A percentile compares a stretch with the other conserved stretches of the same genome.
phyloP scores from a whole-genome alignment of 2,329 filamentous ascomycete species.

The Esteya vermicola region DNA sequence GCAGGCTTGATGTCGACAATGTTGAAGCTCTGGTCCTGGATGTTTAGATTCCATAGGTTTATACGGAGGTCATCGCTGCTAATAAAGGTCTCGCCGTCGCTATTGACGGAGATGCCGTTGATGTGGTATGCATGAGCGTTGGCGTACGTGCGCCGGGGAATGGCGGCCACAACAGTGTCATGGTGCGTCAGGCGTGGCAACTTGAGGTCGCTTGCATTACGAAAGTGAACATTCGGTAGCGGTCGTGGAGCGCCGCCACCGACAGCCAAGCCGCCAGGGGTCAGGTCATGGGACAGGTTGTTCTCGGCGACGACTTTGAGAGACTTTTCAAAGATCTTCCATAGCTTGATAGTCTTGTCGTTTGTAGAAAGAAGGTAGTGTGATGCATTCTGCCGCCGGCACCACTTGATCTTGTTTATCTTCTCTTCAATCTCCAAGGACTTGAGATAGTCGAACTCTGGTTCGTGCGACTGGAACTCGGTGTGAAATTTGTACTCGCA shows the following conservation, averaged over 20 bases:
- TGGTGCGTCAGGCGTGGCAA: slow-evolving; percentile 93
- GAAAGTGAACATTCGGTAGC: slow-evolving; percentile 61
- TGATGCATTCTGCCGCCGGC: slow-evolving; percentile 90
- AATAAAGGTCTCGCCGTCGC: slow-evolving; percentile 97
- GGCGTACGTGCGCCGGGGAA: slow-evolving; percentile 89
- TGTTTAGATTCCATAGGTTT: slow-evolving; percentile 98
- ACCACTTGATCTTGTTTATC: slow-evolving; percentile 99
- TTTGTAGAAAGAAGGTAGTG: slow-evolving; percentile 98
- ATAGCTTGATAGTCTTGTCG: slow-evolving; percentile 99
- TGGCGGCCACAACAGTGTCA: slow-evolving; percentile 93
- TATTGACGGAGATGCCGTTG: slow-evolving; percentile 99
- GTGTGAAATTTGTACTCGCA: slow-evolving; percentile 99
- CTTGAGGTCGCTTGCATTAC: slow-evolving; percentile 70
- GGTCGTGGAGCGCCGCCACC: slow-evolving; percentile 66
- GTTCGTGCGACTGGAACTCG: slow-evolving; percentile 98
- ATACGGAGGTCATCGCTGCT: slow-evolving; percentile 95
- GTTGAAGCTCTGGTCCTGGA: slow-evolving; percentile 99
- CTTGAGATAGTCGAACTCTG: slow-evolving; percentile 98
- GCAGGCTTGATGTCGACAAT: slow-evolving; percentile 99
- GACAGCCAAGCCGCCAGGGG: slow-evolving; percentile 56
- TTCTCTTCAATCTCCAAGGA: slow-evolving; percentile 99
- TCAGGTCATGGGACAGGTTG: slow-evolving; percentile 89
- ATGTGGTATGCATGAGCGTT: slow-evolving; percentile 99
- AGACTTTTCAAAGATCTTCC: slow-evolving; percentile 99
- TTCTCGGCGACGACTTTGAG: slow-evolving; percentile 98